Percentiles rank a stretch among this genome's conserved stretches.
phyloP scores from a whole-genome alignment of 805 yeast species.

The Yamadazyma endophytica region DNA sequence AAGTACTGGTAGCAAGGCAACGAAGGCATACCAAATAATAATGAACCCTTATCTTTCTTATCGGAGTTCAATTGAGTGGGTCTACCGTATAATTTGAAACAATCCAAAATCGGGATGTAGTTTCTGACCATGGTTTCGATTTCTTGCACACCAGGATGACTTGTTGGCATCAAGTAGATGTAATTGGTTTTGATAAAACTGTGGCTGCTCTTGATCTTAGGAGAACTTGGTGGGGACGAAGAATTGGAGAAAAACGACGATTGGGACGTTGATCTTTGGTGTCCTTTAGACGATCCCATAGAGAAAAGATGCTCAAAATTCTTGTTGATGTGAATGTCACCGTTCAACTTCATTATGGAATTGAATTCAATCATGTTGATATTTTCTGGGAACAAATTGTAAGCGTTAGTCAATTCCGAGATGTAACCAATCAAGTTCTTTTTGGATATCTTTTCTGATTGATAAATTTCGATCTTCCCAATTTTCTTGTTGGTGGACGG shows the following conservation, averaged over 20 bases:
- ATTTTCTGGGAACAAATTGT: constrained; percentile 57
- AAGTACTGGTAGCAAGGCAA: constrained; percentile 66
- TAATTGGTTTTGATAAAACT: constrained; percentile 22
- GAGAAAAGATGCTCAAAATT: constrained; percentile 31
- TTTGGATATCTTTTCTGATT: constrained; percentile 44
- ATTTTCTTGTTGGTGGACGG: constrained; percentile 44
- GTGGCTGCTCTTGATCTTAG: constrained; percentile 16
- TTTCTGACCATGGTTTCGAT: constrained; percentile 71
- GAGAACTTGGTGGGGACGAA: constrained; percentile 12
- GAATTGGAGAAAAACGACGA: constrained; percentile 14
- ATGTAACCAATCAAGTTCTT: constrained; percentile 51
- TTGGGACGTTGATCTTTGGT: constrained; percentile 10
- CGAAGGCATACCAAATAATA: constrained; percentile 72
- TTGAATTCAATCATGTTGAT: constrained; percentile 55
- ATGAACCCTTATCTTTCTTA: constrained; percentile 58
- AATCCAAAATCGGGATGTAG: constrained; percentile 64
- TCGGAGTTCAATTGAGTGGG: constrained; percentile 72
- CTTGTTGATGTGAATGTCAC: constrained; percentile 49
- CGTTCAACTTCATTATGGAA: constrained; percentile 52
- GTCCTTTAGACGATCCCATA: constrained; percentile 7
- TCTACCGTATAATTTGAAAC: constrained; percentile 70
- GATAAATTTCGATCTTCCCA: constrained; percentile 54
- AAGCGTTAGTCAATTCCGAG: constrained; percentile 39
- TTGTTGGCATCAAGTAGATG: constrained; percentile 67
- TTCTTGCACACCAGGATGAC: constrained; percentile 69